Evolutionary conservation across 169 alveolate species (phyloP).

Genomic region (Cryptosporidium ubiquitum): DNA sequence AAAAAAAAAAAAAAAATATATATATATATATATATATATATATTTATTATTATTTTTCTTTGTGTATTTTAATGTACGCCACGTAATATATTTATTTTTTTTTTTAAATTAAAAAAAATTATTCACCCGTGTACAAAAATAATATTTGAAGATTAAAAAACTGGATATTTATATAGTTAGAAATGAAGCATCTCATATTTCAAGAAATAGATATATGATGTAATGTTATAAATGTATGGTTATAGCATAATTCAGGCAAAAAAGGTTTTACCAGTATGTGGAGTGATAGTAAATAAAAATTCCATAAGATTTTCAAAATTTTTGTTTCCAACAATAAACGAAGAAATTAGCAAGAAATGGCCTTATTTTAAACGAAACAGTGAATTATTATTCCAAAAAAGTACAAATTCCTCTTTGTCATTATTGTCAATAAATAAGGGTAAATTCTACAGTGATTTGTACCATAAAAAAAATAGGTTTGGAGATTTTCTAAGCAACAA

Average conservation of each 20-base stretch:
- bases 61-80: background rate
- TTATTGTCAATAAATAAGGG: background rate
- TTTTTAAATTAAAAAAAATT: background rate
- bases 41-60: background rate
- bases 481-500: background rate
- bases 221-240: background rate
- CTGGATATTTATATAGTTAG: background rate
- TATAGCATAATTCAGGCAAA: background rate
- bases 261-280: background rate
- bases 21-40: background rate
- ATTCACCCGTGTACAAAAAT: constrained; percentile 19
- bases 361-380: background rate
- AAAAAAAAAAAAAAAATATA: background rate
- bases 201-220: background rate
- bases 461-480: background rate
- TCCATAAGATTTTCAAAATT: background rate
- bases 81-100: background rate
- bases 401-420: background rate
- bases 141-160: background rate
- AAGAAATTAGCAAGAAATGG: background rate
- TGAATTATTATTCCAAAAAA: background rate
- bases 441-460: background rate
- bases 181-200: background rate
- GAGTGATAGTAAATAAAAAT: background rate
- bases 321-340: background rate